phyloP scores from a whole-genome alignment of 1,284 basidiomycete species.

The Veloporphyrellus conicus region DNA sequence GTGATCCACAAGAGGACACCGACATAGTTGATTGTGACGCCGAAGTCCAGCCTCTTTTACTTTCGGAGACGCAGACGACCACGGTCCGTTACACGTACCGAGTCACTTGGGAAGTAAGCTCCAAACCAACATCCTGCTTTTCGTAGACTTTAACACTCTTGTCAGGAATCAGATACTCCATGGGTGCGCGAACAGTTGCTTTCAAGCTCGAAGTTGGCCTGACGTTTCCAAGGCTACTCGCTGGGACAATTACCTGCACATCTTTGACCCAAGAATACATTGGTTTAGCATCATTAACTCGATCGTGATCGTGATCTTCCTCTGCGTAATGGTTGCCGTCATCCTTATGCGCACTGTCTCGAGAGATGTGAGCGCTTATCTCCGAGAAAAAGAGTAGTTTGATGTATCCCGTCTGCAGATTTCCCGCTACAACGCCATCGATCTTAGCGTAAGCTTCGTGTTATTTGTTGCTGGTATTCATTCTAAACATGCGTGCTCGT shows the following conservation, averaged over 20 bases:
- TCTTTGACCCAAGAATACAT: slow-evolving; percentile 77
- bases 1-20: slow-evolving; percentile 49
- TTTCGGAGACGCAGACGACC: slow-evolving; percentile 62
- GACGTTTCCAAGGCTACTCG: slow-evolving; percentile 66
- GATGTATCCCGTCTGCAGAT: slow-evolving; percentile 59
- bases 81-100: slow-evolving; percentile 87
- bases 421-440: slow-evolving; percentile 92
- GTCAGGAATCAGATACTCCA: slow-evolving; percentile 75
- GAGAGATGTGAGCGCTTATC: slow-evolving; percentile 68
- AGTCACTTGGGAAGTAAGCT: slow-evolving; percentile 77
- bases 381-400: slow-evolving; percentile 30
- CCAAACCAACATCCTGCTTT: background rate
- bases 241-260: slow-evolving; percentile 93
- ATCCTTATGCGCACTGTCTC: slow-evolving; percentile 84
- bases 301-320: slow-evolving; percentile 84
- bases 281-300: slow-evolving; percentile 96
- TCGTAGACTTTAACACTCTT: slow-evolving; percentile 7
- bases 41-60: slow-evolving; percentile 44
- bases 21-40: slow-evolving; percentile 40
- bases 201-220: slow-evolving; percentile 6
- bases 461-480: background rate
- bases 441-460: slow-evolving; percentile 64
- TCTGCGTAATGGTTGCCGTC: slow-evolving; percentile 91
- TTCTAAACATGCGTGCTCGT: slow-evolving; percentile 8
- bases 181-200: slow-evolving; percentile 51